Conservation (phyloP, 192 early-diverging fungal genomes). For the Irineochytrium annulatum region DNA sequence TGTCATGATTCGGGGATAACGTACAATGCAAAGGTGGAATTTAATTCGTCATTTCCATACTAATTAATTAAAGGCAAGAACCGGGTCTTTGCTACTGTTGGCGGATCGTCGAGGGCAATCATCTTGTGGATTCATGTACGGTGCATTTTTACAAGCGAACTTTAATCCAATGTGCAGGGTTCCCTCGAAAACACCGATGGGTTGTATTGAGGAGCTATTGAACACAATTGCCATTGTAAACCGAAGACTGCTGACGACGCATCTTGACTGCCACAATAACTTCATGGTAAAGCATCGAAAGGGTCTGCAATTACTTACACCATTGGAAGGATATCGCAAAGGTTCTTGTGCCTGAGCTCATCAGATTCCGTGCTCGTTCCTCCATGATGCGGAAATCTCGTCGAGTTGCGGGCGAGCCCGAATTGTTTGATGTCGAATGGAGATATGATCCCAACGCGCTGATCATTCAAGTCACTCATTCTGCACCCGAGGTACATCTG, state of each 20-base stretch:
- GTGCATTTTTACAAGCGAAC: background rate
- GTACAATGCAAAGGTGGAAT: background rate
- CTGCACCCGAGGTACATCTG: background rate
- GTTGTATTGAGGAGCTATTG: constrained; percentile 7
- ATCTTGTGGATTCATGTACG: background rate
- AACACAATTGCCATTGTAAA: background rate
- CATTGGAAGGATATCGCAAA: background rate
- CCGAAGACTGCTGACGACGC: constrained; percentile 13
- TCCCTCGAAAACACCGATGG: background rate
- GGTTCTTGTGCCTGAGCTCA: background rate
- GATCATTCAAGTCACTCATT: background rate
- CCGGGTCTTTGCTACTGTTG: background rate
- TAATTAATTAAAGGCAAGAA: background rate
- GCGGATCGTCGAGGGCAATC: background rate
- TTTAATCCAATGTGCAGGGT: constrained; percentile 2
- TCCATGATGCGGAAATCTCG: background rate
- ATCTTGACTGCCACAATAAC: constrained; percentile 6
- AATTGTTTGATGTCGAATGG: background rate
- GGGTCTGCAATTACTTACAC: background rate
- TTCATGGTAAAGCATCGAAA: constrained; percentile 7
- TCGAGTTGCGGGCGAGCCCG: background rate
- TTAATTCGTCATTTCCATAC: background rate
- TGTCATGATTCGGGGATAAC: background rate
- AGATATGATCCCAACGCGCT: background rate
- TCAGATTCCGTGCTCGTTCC: background rate